These are phyloP conservation scores for Pseudopyricularia cyperi DNA, from an alignment of 2,329 filamentous ascomycete genomes.

Conservation along the genomic window DNA sequence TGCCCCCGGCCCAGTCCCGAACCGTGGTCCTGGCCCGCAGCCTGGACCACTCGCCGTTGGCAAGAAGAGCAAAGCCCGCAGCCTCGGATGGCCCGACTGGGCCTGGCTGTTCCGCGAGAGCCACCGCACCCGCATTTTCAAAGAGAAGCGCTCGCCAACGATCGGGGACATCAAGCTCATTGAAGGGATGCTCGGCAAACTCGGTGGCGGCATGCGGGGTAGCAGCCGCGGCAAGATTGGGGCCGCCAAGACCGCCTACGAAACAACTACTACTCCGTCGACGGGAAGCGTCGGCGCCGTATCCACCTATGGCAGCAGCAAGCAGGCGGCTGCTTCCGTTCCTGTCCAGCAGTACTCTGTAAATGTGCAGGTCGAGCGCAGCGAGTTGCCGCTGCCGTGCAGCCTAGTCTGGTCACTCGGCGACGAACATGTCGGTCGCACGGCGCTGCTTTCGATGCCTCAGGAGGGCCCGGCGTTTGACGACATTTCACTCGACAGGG, in stretches of 20 bases:
- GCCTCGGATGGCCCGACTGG: background rate
- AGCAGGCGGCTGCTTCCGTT: background rate
- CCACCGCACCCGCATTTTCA: background rate
- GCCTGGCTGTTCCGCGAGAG: background rate
- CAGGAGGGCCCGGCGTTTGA: conserved; percentile 14
- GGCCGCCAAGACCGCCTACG: background rate
- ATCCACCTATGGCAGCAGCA: background rate
- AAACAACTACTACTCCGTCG: background rate
- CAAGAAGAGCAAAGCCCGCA: background rate
- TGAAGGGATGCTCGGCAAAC: background rate
- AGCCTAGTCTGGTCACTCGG: conserved; percentile 17
- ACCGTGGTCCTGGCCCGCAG: background rate
- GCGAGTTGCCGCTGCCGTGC: conserved; percentile 20
- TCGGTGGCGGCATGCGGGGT: background rate
- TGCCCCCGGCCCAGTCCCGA: background rate
- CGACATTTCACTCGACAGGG: conserved; percentile 14
- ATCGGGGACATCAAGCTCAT: background rate
- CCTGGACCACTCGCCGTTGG: background rate
- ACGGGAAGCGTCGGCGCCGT: background rate
- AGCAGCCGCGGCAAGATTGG: background rate
- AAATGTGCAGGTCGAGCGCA: conserved; percentile 19
- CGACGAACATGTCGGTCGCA: conserved; percentile 14
- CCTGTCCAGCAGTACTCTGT: conserved; percentile 17
- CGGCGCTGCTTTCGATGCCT: conserved; percentile 22
- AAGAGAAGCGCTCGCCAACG: background rate